A percentile compares a stretch with the other conserved stretches of the same genome.
Evolutionary conservation across 148 eudicot species (phyloP).

Genomic region (Dysphania ambrosioides): DNA sequence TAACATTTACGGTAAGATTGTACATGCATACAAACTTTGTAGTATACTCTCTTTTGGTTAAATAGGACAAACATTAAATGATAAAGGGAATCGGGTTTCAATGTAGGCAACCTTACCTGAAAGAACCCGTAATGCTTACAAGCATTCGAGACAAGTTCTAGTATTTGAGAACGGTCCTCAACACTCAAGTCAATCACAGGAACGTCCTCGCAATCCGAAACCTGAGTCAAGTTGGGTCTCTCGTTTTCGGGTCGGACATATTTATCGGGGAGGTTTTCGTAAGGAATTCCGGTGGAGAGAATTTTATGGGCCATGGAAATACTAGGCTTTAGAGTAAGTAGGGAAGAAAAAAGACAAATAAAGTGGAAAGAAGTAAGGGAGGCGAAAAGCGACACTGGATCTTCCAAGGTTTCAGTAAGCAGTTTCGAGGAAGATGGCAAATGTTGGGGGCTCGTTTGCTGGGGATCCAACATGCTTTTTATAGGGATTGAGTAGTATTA

Average conservation of each 20-base stretch:
- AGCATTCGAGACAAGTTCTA: conserved; percentile 48
- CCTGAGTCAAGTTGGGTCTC: conserved; percentile 57
- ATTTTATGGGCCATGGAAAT: conserved; percentile 47
- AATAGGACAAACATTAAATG: too few species aligned
- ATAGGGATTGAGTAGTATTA: too few species aligned
- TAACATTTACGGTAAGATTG: not conserved
- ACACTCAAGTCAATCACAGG: conserved; percentile 58
- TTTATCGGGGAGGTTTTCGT: conserved; percentile 44
- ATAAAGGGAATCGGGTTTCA: not conserved
- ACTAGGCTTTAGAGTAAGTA: not conserved
- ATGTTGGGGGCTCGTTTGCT: not conserved
- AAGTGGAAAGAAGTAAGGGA: not conserved
- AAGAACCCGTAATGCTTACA: conserved; percentile 55
- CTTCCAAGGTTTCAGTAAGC: too few species aligned
- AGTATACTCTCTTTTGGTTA: too few species aligned
- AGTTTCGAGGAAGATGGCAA: not conserved
- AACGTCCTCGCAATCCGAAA: conserved; percentile 42
- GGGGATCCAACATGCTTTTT: too few species aligned
- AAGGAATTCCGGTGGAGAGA: conserved; percentile 49
- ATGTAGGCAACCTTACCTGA: conserved; percentile 40
- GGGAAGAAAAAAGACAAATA: not conserved
- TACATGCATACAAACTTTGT: not conserved
- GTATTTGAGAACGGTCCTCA: conserved; percentile 26
- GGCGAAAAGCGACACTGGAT: not conserved
- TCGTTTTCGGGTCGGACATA: conserved; percentile 65